Base-by-base conservation (phyloP, 2,329 filamentous ascomycete species). In the Clarireedia hainanense region DNA sequence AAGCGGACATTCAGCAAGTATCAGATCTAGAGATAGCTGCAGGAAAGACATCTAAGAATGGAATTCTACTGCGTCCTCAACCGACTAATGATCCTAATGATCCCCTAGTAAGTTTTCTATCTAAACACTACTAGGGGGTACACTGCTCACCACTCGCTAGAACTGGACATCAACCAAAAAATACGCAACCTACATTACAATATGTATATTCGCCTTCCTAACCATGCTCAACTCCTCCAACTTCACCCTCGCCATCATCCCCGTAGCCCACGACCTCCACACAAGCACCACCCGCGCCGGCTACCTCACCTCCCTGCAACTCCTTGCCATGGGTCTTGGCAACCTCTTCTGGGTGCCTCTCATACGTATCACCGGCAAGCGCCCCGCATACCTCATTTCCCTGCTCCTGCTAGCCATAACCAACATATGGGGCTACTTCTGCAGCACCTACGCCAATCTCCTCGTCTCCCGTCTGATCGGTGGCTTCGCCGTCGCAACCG, bases 131-230 rank as follows among this genome's bases (percentile, higher is more conserved):
- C 30, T 30, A 27, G 26, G 24, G 14, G 6, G 34, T 27, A 12
- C n/a, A 12, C 24, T n/a, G 10, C 23, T 36, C 15, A 37, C 7
- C 6, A 39, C 7, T 24, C 7, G 14, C 14, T 24, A 60, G 58
- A 60, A 58, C 23, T 60, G 56, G 53, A 34, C 58, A 17, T 43
- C 26, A 17, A 36, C n/a, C 1, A 17, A 57, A 49, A 62, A 62
- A 47, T 58, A 56, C 40, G 48, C 57, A 2, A 73, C 70, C 0
- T 73, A 70, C 54, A 57, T 67, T 2, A 71, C 68, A 17, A 67
- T 73, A 50, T 72, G 71, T 59, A 68, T 68, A 57, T 73, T 71
- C 61, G 70, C 70, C 6, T 73, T 73, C 58, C 65, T 73, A 10
- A 70, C 70, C 54, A 70, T 69, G 46, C 66, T 71, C 52, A 73